A percentile compares a stretch with the other conserved stretches of the same genome.
Evolutionary conservation across 2,329 filamentous ascomycete genomes (phyloP).

Genomic region (Fonsecaea pedrosoi): DNA sequence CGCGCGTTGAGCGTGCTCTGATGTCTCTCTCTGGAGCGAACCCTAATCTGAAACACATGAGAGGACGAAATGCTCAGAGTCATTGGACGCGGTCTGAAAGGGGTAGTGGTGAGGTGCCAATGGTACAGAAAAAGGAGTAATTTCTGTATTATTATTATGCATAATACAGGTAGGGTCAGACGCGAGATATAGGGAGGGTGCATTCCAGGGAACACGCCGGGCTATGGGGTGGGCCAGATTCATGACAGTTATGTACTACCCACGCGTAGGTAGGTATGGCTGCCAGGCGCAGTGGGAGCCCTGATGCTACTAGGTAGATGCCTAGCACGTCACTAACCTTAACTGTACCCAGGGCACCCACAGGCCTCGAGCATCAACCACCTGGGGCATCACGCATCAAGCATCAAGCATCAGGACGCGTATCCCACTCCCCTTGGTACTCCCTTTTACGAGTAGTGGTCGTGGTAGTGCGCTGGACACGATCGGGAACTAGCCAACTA

Average conservation of each 20-base stretch:
- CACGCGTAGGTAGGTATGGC: too few relatives aligned
- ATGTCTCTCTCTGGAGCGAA: background rate
- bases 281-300: conserved; percentile 4
- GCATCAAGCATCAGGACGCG: conserved; percentile 8
- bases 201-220: conserved; percentile 14
- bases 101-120: conserved; percentile 8
- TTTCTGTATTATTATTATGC: background rate
- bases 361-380: background rate
- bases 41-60: conserved; percentile 5
- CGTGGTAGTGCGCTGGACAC: conserved; percentile 6
- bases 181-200: background rate
- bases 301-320: conserved; percentile 2
- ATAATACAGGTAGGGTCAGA: background rate
- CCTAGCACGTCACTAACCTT: conserved; percentile 9
- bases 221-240: conserved; percentile 5
- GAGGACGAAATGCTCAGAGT: background rate
- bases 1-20: background rate
- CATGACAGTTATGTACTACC: background rate
- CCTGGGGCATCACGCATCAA: background rate
- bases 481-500: conserved; percentile 9
- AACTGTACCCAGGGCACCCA: conserved; percentile 2
- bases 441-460: background rate
- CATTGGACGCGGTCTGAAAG: conserved; percentile 8
- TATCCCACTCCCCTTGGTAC: conserved; percentile 4
- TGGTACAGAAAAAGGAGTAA: background rate